These are phyloP conservation scores for Dispira simplex DNA, from an alignment of 192 early-diverging fungal species.

Conservation along the genomic window DNA sequence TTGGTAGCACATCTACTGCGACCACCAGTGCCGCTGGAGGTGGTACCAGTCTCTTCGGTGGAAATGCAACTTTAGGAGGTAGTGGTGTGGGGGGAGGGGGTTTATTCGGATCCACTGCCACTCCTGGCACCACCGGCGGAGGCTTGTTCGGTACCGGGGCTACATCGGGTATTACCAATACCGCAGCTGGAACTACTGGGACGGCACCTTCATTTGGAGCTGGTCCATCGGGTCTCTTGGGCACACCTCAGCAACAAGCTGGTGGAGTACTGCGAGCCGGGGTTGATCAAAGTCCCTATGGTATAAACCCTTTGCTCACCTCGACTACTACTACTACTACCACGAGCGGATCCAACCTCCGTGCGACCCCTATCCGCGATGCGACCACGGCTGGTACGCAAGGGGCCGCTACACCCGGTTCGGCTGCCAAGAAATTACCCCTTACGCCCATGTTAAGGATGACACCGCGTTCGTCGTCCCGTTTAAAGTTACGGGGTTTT, in stretches of 20 bases:
- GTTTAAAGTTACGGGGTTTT: slow-evolving; percentile 65
- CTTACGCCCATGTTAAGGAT: slow-evolving; percentile 54
- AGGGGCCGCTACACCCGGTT: slow-evolving; percentile 20
- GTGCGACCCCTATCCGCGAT: slow-evolving; percentile 17
- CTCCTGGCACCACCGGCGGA: slow-evolving; percentile 20
- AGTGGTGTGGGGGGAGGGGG: slow-evolving; percentile 8
- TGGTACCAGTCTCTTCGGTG: slow-evolving; percentile 18
- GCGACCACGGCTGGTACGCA: too few relatives aligned
- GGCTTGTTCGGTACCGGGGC: slow-evolving; percentile 3
- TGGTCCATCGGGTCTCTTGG: slow-evolving; percentile 26
- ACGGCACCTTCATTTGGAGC: neutral
- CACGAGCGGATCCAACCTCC: slow-evolving; percentile 16
- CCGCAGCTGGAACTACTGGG: too few relatives aligned
- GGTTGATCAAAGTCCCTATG: slow-evolving; percentile 80
- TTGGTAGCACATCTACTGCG: slow-evolving; percentile 12
- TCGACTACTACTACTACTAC: slow-evolving; percentile 22
- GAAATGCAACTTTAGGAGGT: slow-evolving; percentile 1
- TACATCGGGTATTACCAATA: neutral
- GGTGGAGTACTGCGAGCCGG: slow-evolving; percentile 37
- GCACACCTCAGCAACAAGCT: slow-evolving; percentile 18
- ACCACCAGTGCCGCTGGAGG: neutral
- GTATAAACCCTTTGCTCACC: slow-evolving; percentile 66
- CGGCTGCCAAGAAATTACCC: slow-evolving; percentile 45
- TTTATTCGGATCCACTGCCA: slow-evolving; percentile 16
- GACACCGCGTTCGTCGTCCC: slow-evolving; percentile 52